A percentile compares a stretch with the other conserved stretches of the same genome.
These are phyloP conservation scores for Populus nigra DNA, from an alignment of 345 rosid genomes.

Conservation along the genomic window DNA sequence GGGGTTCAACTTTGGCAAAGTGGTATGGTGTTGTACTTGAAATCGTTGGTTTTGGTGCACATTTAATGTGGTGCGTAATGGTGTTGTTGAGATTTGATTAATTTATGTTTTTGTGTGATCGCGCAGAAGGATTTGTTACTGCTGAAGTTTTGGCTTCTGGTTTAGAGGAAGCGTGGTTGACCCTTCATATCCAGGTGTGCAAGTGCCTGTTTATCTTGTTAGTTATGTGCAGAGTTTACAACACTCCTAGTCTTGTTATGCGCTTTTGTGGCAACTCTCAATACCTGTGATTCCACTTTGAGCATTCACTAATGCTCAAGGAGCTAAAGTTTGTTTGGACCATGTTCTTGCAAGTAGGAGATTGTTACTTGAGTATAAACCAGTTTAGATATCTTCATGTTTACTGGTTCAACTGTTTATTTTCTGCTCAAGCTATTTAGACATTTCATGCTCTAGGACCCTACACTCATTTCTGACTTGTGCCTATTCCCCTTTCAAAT, in stretches of 20 bases:
- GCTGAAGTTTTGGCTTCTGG: conserved; percentile 67
- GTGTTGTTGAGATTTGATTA: not conserved
- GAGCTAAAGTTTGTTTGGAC: not conserved
- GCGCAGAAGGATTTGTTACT: conserved; percentile 65
- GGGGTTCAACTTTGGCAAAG: conserved; percentile 78
- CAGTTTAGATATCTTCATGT: not conserved
- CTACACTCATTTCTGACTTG: not conserved
- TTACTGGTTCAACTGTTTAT: not conserved
- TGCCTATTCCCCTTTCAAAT: not conserved
- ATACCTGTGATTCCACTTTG: not conserved
- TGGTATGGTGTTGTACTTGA: conserved; percentile 39
- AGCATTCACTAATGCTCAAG: not conserved
- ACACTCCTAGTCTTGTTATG: not conserved
- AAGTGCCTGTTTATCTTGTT: conserved; percentile 3
- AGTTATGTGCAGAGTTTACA: not conserved
- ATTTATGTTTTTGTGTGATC: conserved; percentile 16
- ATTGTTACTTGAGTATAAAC: not conserved
- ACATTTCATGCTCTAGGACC: not conserved
- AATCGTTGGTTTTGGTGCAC: conserved; percentile 5
- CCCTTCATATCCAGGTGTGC: conserved; percentile 78
- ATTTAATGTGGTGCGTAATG: not conserved
- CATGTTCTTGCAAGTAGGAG: not conserved
- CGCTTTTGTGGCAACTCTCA: not conserved
- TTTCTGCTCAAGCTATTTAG: conserved; percentile 5
- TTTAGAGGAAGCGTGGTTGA: conserved; percentile 78